These are phyloP conservation scores for Candida boleticola DNA, from an alignment of 805 yeast genomes.

Conservation along the genomic window DNA sequence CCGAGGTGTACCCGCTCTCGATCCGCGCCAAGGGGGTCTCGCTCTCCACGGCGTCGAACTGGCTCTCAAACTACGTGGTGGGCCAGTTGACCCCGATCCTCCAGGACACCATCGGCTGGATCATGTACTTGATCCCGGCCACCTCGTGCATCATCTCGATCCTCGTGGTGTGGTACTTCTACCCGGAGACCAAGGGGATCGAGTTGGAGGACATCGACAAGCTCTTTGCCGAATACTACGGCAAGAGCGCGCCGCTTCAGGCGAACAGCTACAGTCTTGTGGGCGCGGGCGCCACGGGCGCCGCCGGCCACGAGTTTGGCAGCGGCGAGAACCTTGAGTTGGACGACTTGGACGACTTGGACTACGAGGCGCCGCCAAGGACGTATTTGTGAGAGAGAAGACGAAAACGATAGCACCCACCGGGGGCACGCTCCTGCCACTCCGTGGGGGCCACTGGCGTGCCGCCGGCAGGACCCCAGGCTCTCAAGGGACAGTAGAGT, in stretches of 20 bases:
- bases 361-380: not conserved
- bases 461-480: no score
- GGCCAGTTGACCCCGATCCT: conserved; percentile 45
- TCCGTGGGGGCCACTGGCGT: no score
- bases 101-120: conserved; percentile 40
- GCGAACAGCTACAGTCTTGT: conserved; percentile 7
- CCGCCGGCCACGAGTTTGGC: no score
- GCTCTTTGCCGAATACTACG: conserved; percentile 34
- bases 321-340: not conserved
- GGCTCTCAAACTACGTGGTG: conserved; percentile 45
- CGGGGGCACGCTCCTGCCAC: no score
- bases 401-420: no score
- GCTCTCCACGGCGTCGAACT: conserved; percentile 43
- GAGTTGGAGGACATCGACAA: conserved; percentile 43
- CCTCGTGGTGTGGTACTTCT: conserved; percentile 31
- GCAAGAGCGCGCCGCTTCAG: conserved; percentile 7
- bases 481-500: no score
- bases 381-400: no score
- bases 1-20: conserved; percentile 43
- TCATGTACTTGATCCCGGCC: conserved; percentile 41
- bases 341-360: conserved; percentile 4
- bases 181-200: conserved; percentile 45
- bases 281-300: no score
- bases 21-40: conserved; percentile 45
- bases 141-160: conserved; percentile 34